Conservation (phyloP, 2,329 filamentous ascomycete genomes). For the Stemphylium lycopersici region DNA sequence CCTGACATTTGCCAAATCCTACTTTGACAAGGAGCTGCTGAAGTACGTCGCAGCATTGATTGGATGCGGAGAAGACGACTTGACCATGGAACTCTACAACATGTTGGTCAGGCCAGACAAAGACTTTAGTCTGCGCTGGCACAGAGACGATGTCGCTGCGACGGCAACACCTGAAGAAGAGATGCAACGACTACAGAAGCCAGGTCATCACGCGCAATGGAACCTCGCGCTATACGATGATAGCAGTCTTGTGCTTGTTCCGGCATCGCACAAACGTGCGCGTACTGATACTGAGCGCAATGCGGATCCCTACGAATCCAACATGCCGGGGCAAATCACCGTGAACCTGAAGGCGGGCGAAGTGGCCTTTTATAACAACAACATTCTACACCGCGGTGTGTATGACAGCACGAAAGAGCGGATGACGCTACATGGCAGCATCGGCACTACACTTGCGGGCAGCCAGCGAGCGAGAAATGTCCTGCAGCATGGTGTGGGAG, state of each 20-base stretch:
- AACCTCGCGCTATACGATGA: constrained; percentile 83
- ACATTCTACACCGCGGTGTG: constrained; percentile 77
- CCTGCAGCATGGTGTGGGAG: constrained; percentile 74
- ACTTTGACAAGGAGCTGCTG: constrained; percentile 73
- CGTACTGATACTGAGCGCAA: constrained; percentile 72
- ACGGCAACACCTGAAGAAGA: constrained; percentile 71
- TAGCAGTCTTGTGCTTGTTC: constrained; percentile 72
- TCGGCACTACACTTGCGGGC: constrained; percentile 65
- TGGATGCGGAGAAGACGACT: constrained; percentile 56
- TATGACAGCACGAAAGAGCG: constrained; percentile 66
- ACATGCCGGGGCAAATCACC: constrained; percentile 67
- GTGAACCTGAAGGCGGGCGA: constrained; percentile 76
- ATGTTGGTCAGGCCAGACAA: constrained; percentile 75
- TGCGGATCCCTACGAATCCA: constrained; percentile 68
- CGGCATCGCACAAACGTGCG: constrained; percentile 74
- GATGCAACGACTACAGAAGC: constrained; percentile 61
- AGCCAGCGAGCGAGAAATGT: constrained; percentile 70
- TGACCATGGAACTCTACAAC: constrained; percentile 90
- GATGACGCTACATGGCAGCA: constrained; percentile 75
- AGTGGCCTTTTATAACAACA: constrained; percentile 87
- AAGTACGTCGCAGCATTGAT: constrained; percentile 70
- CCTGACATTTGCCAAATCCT: constrained; percentile 67
- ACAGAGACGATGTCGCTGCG: constrained; percentile 81
- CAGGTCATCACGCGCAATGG: constrained; percentile 81
- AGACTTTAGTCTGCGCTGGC: constrained; percentile 81